Percentiles rank a stretch among this genome's conserved stretches.
Conservation (phyloP, 768 basidiomycete species). For the Galerina marginata region DNA sequence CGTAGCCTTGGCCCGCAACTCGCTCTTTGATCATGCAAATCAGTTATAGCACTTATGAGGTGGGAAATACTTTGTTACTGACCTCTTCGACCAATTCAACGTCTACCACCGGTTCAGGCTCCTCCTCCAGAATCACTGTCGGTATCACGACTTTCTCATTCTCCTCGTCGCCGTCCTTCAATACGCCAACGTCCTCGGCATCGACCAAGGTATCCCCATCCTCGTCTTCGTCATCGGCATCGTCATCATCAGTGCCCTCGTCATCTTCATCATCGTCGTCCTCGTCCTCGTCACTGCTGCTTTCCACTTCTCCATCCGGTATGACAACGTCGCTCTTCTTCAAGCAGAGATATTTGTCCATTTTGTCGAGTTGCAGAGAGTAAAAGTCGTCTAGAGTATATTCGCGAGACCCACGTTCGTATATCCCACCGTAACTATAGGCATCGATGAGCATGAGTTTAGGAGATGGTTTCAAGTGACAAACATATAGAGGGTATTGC, state of each 20-base stretch:
- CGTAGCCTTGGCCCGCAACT: slow-evolving; percentile 40
- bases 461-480: too few species aligned
- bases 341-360: slow-evolving; percentile 78
- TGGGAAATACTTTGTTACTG: background rate
- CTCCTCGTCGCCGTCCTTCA: slow-evolving; percentile 13
- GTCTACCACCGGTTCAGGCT: too few species aligned
- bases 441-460: background rate
- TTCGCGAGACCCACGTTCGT: slow-evolving; percentile 80
- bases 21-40: slow-evolving; percentile 26
- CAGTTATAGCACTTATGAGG: background rate
- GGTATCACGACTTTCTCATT: background rate
- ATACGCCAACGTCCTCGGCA: slow-evolving; percentile 28
- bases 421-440: slow-evolving; percentile 85
- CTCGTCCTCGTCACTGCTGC: slow-evolving; percentile 65
- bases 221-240: slow-evolving; percentile 48
- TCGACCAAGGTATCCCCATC: slow-evolving; percentile 35
- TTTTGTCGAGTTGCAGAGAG: slow-evolving; percentile 79
- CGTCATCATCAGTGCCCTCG: slow-evolving; percentile 49
- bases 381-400: slow-evolving; percentile 92
- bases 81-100: too few species aligned
- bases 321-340: slow-evolving; percentile 69
- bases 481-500: slow-evolving; percentile 86
- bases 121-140: background rate
- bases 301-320: slow-evolving; percentile 63
- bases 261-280: slow-evolving; percentile 63